Percentiles rank a stretch among this genome's conserved stretches.
phyloP scores from a whole-genome alignment of 2,329 filamentous ascomycete genomes.

The Ambrosiella xylebori region DNA sequence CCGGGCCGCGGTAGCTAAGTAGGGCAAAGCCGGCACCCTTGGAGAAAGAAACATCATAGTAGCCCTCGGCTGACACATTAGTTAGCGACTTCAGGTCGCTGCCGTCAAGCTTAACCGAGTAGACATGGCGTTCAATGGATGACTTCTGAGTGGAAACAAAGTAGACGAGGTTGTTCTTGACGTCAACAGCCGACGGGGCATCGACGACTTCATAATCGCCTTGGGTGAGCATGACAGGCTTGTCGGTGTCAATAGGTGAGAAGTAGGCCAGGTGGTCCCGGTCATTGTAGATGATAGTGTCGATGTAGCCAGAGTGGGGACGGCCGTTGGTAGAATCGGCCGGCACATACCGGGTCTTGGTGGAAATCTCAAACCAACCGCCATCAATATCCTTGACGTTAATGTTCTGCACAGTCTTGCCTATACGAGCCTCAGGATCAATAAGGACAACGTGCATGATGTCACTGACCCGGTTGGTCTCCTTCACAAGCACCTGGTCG shows the following conservation, averaged over 20 bases:
- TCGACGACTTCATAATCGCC: conserved; percentile 85
- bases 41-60: conserved; percentile 74
- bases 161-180: conserved; percentile 76
- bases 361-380: conserved; percentile 91
- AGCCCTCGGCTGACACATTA: conserved; percentile 54
- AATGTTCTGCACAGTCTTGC: conserved; percentile 60
- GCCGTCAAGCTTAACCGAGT: conserved; percentile 73
- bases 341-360: conserved; percentile 71
- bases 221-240: conserved; percentile 73
- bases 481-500: conserved; percentile 66
- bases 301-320: conserved; percentile 75
- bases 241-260: conserved; percentile 62
- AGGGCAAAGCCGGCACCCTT: conserved; percentile 64
- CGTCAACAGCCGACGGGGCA: conserved; percentile 68
- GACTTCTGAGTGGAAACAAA: conserved; percentile 76
- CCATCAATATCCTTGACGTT: conserved; percentile 77
- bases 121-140: conserved; percentile 79
- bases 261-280: conserved; percentile 92
- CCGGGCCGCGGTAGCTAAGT: conserved; percentile 69
- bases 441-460: conserved; percentile 74
- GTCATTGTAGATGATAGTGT: conserved; percentile 71
- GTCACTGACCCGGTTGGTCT: conserved; percentile 90
- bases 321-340: conserved; percentile 63
- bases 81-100: conserved; percentile 56
- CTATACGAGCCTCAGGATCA: conserved; percentile 55